phyloP scores from a whole-genome alignment of 768 basidiomycete genomes.

The Omphalotus guepiniiformis region DNA sequence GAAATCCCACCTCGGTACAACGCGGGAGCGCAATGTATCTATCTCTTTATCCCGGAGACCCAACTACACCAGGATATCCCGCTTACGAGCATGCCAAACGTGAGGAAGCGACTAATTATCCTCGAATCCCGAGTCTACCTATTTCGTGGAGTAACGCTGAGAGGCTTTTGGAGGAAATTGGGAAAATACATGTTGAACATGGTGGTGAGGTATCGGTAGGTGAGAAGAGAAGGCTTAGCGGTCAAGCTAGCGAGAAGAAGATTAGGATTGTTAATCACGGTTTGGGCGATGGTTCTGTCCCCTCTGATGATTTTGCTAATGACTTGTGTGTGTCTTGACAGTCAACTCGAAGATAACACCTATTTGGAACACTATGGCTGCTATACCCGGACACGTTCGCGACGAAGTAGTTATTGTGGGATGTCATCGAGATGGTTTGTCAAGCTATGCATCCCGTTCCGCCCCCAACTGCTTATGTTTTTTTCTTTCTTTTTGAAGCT shows the following conservation, averaged over 20 bases:
- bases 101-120: constrained; percentile 42
- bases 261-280: constrained; percentile 59
- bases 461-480: not conserved
- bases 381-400: constrained; percentile 59
- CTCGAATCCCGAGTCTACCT: constrained; percentile 58
- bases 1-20: constrained; percentile 58
- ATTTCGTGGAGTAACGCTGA: constrained; percentile 65
- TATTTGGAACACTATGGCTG: constrained; percentile 67
- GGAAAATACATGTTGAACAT: constrained; percentile 33
- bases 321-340: constrained; percentile 8
- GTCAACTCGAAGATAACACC: constrained; percentile 47
- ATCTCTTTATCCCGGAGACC: constrained; percentile 49
- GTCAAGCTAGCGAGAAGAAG: constrained; percentile 25
- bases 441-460: not conserved
- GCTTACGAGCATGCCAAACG: constrained; percentile 63
- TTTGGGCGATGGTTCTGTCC: too few relatives aligned
- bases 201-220: too few relatives aligned
- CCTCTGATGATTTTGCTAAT: not conserved
- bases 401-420: constrained; percentile 70
- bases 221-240: constrained; percentile 2
- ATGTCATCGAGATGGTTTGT: constrained; percentile 60
- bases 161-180: constrained; percentile 46
- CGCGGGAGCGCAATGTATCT: constrained; percentile 66
- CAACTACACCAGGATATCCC: constrained; percentile 50
- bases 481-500: constrained; percentile 6